Base-by-base conservation (phyloP, 1,139 yeast genomes). In the Petasospora rhodanensis region DNA sequence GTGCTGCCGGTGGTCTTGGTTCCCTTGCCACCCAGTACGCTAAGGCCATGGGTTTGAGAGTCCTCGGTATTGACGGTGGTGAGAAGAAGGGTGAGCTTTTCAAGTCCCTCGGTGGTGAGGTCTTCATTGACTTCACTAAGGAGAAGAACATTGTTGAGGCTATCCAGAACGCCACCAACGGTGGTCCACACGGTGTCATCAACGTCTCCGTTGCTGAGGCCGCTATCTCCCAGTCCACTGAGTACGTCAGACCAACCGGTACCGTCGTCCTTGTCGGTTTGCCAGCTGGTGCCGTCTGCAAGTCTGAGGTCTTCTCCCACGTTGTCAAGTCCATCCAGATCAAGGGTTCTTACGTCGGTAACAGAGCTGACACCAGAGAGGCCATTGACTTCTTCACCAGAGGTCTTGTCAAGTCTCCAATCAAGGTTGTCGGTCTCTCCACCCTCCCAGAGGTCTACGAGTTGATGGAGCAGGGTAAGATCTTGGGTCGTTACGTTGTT, bases 1-100 rank as follows among this genome's bases (percentile, higher is more conserved):
- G 87, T 64, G 87, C 86, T 32, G 84, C 74, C 51, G 87, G 89
- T 62, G 87, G 87, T 44, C 69, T 80, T 54, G 89, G 89, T 47
- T 74, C 86, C 23, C 62, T 80, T 41, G 87, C 86, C 28, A 65
- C 76, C 39, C 89, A 80, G 62, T 79, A 79, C 56, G 87, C 87
- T 37, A 70, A 62, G 46, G 85, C 85, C 37, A 59, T 61, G 86
- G 89, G 87, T 47, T 66, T 66, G 55, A 70, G 87, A 64, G 85
- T 79, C 29, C 49, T 81, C 15, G 89, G 76, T 56, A 79, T 81
- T 48, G 89, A 81, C 51, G 85, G 85, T 55, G 87, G 87, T 58
- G 76, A 56, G 16, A 84, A 56, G 13, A 80, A 80, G 62, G 76
- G 68, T 42, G 66, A 66, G 35, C 65, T 78, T 49, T 73, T 66